A percentile compares a stretch with the other conserved stretches of the same genome.
Conservation (phyloP, 2,329 filamentous ascomycete genomes). For the Ceratocystis smalleyi region DNA sequence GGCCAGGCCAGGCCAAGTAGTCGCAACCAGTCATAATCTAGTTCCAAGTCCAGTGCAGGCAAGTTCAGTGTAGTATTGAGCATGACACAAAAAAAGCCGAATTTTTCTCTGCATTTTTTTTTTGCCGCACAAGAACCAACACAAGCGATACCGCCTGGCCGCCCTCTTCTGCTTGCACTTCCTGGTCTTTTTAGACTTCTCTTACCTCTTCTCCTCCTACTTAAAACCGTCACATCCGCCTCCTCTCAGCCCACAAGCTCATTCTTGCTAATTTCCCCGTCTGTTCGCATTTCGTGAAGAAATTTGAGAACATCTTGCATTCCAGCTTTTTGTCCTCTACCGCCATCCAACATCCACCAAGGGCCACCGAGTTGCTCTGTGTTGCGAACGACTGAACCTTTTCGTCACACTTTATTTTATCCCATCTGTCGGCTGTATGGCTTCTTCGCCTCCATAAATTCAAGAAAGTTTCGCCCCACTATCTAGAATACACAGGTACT, state of each 20-base stretch:
- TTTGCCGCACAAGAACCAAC: neutral
- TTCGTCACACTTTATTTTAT: too few relatives aligned
- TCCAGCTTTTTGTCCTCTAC: neutral
- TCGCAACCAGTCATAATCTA: neutral
- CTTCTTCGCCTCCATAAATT: neutral
- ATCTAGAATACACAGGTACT: neutral
- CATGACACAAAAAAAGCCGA: neutral
- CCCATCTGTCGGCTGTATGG: neutral
- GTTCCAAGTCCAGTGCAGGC: neutral
- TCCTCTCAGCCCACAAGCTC: neutral
- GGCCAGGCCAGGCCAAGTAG: neutral
- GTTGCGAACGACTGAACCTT: too few relatives aligned
- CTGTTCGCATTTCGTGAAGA: neutral
- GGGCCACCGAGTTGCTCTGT: too few relatives aligned
- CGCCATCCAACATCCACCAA: neutral
- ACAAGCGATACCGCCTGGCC: neutral
- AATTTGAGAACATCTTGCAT: neutral
- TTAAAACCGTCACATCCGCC: neutral
- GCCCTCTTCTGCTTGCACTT: neutral
- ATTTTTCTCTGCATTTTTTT: neutral
- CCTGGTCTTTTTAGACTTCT: neutral
- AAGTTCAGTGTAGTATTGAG: neutral
- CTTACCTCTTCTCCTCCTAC: neutral
- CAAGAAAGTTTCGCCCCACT: neutral
- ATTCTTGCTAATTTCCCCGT: neutral